Evolutionary conservation across 768 basidiomycete genomes (phyloP), one percentile per base, ranked within the genome.

Genomic region (Suillus luteus): DNA sequence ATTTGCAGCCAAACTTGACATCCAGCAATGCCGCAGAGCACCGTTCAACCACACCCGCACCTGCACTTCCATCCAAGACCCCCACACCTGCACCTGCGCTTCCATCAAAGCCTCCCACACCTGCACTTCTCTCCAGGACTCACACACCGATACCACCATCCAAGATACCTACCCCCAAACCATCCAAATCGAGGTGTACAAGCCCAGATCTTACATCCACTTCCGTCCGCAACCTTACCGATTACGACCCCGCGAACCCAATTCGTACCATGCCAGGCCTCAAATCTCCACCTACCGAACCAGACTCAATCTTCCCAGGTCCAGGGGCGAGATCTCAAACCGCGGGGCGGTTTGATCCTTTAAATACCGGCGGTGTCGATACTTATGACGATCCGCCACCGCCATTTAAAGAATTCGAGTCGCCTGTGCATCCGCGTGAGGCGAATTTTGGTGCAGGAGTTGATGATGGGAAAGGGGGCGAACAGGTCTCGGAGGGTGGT

Each of bases 321-420:
- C 10, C 6, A 27, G 24, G 38, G 9, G 52, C 31, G 19, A 17
- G 17, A 24, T 41, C 38, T 58, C 31, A 31, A 3, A 17, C 10
- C 40, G 67, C 71, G 44, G 40, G 38, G 8, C 62, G 11, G 8
- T 66, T 66, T 48, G 19, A 54, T 35, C 5, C 1, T 1, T 48
- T 73, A 38, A 63, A 67, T 0, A 69, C 70, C 7, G 4, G 0
- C 5, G n/a, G 9, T 49, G 22, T 1, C 2, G 5, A 58, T 27
- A 43, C 62, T 19, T 11, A 61, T 8, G 65, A 66, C 24, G 10
- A 44, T 15, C 24, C 64, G n/a, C 65, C 68, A 0, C 52, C 65
- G 15, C 62, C 57, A 24, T 57, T 57, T 10, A 57, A 57, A 10
- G 41, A 58, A 37, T 41, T 41, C 24, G 57, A 41, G 27, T 58